phyloP scores from a whole-genome alignment of 352 stramenopile genomes.

The Phytophthora uliginosa region DNA sequence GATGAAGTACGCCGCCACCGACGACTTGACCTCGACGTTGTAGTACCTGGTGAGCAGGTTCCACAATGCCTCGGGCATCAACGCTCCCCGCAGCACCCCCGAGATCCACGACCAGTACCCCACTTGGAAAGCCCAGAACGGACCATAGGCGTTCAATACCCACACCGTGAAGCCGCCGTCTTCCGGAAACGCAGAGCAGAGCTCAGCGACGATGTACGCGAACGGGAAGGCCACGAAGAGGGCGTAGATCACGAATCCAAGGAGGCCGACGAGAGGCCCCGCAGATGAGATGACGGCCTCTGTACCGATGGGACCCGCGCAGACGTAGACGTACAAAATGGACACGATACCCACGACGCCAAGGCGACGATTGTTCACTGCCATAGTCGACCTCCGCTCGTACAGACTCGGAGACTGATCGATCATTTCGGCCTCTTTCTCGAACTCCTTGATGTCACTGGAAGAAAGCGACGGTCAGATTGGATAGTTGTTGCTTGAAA shows the following conservation, averaged over 20 bases:
- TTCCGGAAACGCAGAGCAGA: slow-evolving; percentile 92
- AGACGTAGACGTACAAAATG: slow-evolving; percentile 53
- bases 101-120: slow-evolving; percentile 86
- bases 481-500: neutral
- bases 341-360: slow-evolving; percentile 35
- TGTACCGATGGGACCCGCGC: slow-evolving; percentile 43
- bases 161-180: slow-evolving; percentile 88
- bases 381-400: slow-evolving; percentile 7
- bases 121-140: slow-evolving; percentile 85
- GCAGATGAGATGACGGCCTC: slow-evolving; percentile 41
- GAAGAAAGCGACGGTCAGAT: neutral
- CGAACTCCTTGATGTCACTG: slow-evolving; percentile 36
- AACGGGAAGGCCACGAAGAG: slow-evolving; percentile 92
- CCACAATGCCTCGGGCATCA: slow-evolving; percentile 74
- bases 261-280: slow-evolving; percentile 72
- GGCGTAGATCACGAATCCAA: slow-evolving; percentile 88
- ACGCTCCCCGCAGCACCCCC: slow-evolving; percentile 59
- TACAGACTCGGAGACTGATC: slow-evolving; percentile 39
- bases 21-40: slow-evolving; percentile 36
- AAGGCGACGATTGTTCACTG: slow-evolving; percentile 46
- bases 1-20: slow-evolving; percentile 36
- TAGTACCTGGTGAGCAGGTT: slow-evolving; percentile 47
- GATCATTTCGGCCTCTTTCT: slow-evolving; percentile 46
- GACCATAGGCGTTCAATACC: slow-evolving; percentile 92
- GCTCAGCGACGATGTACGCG: slow-evolving; percentile 92